phyloP scores from a whole-genome alignment of 2,329 filamentous ascomycete genomes.

The Diaporthe vexans region DNA sequence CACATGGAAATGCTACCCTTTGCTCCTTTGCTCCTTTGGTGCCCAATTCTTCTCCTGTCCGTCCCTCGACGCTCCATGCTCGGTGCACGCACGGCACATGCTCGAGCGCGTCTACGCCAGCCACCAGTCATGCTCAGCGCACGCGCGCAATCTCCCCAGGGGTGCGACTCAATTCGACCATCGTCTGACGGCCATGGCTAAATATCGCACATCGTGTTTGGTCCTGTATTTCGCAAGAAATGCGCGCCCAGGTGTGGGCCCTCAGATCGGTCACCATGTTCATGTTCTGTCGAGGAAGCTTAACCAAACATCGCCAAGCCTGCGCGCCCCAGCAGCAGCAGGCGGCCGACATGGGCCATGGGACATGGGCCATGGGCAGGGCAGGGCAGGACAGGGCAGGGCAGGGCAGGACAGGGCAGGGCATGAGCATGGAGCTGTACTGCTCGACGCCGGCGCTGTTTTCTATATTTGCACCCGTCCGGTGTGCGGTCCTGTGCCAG shows the following conservation, averaged over 20 bases:
- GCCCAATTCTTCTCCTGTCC: not conserved
- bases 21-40: not conserved
- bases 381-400: not conserved
- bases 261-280: not conserved
- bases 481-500: slow-evolving; percentile 19
- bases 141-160: not conserved
- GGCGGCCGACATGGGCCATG: not conserved
- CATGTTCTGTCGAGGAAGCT: not conserved
- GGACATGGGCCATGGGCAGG: too few relatives aligned
- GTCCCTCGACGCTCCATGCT: not conserved
- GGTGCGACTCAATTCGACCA: slow-evolving; percentile 13
- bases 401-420: not conserved
- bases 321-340: slow-evolving; percentile 6
- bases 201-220: slow-evolving; percentile 4
- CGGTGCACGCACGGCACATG: slow-evolving; percentile 15
- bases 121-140: slow-evolving; percentile 24
- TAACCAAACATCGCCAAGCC: slow-evolving; percentile 18
- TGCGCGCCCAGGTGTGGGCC: slow-evolving; percentile 2
- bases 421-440: not conserved
- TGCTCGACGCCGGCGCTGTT: not conserved
- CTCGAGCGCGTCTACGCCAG: slow-evolving; percentile 16
- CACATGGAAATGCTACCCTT: slow-evolving; percentile 9
- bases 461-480: slow-evolving; percentile 23
- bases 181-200: not conserved
- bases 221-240: not conserved